Percentiles rank a stretch among this genome's conserved stretches.
Evolutionary conservation across 2,329 filamentous ascomycete species (phyloP).

Genomic region (Lasiodiplodia sp.): DNA sequence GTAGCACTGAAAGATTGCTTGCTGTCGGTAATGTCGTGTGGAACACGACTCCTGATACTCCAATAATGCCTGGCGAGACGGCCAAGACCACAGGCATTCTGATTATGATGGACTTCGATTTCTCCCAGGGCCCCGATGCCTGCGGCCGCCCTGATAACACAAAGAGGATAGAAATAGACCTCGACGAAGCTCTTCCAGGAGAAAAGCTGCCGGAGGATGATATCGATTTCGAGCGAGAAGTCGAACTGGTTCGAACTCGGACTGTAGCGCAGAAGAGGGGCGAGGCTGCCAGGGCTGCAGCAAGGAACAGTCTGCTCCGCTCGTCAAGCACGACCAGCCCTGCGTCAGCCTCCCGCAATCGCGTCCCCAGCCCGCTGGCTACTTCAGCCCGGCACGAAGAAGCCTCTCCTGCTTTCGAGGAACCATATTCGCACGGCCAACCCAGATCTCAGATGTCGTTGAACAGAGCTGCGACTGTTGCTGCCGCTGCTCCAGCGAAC

Average conservation of each 20-base stretch:
- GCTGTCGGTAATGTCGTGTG: constrained; percentile 42
- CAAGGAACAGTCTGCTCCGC: constrained; percentile 39
- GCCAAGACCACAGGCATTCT: constrained; percentile 43
- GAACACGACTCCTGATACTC: constrained; percentile 24
- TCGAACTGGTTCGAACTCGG: constrained; percentile 48
- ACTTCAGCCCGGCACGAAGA: constrained; percentile 39
- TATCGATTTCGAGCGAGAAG: constrained; percentile 51
- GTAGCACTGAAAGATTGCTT: constrained; percentile 45
- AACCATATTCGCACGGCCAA: constrained; percentile 50
- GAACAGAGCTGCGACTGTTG: constrained; percentile 53
- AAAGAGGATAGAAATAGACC: constrained; percentile 44
- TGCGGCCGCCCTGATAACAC: constrained; percentile 33
- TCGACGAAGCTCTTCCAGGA: constrained; percentile 47
- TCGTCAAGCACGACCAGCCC: constrained; percentile 40
- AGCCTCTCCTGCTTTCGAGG: constrained; percentile 47
- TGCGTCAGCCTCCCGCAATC: constrained; percentile 29
- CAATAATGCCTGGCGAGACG: constrained; percentile 26
- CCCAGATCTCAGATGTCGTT: constrained; percentile 49
- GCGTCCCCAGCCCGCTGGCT: constrained; percentile 28
- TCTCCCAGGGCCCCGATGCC: constrained; percentile 33
- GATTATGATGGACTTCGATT: constrained; percentile 49
- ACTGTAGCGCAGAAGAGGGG: constrained; percentile 46
- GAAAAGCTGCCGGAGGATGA: constrained; percentile 49
- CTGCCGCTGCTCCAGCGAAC: constrained; percentile 74
- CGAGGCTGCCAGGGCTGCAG: constrained; percentile 39